Base-by-base conservation (phyloP, 495 filamentous ascomycete species). In the Letharia lupina region DNA sequence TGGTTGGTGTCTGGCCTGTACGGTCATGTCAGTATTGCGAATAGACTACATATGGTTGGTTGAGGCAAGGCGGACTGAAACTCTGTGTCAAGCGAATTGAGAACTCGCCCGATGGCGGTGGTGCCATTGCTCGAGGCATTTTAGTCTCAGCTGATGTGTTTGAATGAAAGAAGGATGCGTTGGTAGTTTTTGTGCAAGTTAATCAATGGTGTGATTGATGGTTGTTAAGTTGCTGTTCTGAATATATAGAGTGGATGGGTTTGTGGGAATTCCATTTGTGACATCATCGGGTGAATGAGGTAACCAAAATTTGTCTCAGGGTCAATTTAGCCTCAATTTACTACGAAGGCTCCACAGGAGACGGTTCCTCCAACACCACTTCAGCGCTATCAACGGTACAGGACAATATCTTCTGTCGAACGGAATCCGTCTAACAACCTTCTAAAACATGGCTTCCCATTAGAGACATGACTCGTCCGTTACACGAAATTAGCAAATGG, bases 41-140 rank as follows among this genome's bases (percentile, higher is more conserved):
- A 40, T 40, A 4, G 18, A 41, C 15, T 33, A 23, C 12, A 23
- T 31, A 3, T 3, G 0, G 40, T 15, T 37, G 4, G 63, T 9
- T 7, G 9, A 65, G 37, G 28, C 7, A 18, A 39, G 1, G 35
- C 44, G 47, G 23, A 64, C 62, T 39, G 47, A 64, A 64, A 61
- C 50, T 42, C 31, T 65, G 59, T 35, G 62, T 65, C 31, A 68
- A 37, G 35, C 40, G 37, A 63, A 68, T 62, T 33, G 67, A 68
- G 63, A 68, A 68, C 58, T 68, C 67, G 54, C 63, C 67, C 0
- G 67, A 68, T 41, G 67, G 67, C 12, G 67, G 67, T 5, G 67
- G 67, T 37, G 67, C 67, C 67, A 68, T 68, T 60, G 63, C 42
- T 45, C 67, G 67, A 45, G 67, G 67, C 67, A 68, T 68, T 23